Evolutionary conservation across 1,139 yeast species (phyloP), one percentile per base, ranked within the genome.

Genomic region (Pichia sp.): DNA sequence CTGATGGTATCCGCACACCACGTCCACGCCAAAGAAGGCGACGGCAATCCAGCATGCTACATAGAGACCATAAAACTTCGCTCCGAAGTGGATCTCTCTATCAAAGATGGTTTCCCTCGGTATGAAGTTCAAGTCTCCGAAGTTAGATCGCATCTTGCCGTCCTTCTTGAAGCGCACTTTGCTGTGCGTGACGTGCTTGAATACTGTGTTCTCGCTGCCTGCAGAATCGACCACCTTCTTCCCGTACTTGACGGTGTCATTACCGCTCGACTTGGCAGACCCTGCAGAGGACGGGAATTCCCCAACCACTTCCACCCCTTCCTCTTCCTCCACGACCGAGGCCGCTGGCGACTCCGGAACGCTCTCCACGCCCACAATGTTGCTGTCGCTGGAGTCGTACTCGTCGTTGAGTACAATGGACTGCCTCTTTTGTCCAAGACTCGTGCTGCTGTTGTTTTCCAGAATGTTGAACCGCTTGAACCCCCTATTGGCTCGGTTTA

Each of bases 1-100:
- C 7, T 64, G 22, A 51, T 66, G 65, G 55, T 74, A 74, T 52
- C 78, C 78, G 25, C 80, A 72, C n/a, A 79, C 59, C 36, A 72
- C 74, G 52, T 76, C 76, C 39, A 79, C 60, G 55, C 80, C 75
- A 39, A 75, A 66, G 53, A 84, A 76, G 8, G 77, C 83, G 8
- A 83, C 77, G 2, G 78, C 77, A 52, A 85, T 68, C 95, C 95
- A 86, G 57, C 82, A 79, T 50, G 85, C 73, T 12, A 85, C 79
- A 61, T 79, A 86, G 43, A 85, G 71, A 1, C 93, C 95, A 57
- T 76, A 79, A 63, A 82, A 85, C 49, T 74, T 72, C 4, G 80
- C 48, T 1, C 66, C 68, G 37, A 57, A 61, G 36, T 58, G 55
- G 30, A 62, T 65, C 59, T 62, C 63, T n/a, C 49, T 28, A 61